Evolutionary conservation across 306 rosid species (phyloP), one percentile per base, ranked within the genome.

Genomic region (Cucurbita argyrosperma): DNA sequence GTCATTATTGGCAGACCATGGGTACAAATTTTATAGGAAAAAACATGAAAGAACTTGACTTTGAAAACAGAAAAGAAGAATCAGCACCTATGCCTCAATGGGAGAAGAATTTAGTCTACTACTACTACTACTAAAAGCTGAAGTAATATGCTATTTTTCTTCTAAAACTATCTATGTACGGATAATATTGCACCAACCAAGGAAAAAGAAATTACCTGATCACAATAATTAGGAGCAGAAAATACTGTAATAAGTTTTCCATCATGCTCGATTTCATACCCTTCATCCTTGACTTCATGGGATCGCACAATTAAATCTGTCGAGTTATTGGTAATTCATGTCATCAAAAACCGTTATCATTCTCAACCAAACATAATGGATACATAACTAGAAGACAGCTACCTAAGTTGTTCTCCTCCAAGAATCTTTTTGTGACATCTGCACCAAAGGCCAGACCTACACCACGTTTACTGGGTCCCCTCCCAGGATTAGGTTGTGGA

Each of bases 201-300:
- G 74, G 54, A 26, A 14, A 49, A 49, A n/a, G 21, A 47, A 60
- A 5, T 79, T 88, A 95, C 99, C 97, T 95, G 99, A 81, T 95
- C 99, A 82, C 99, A 95, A 87, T 95, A 95, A 79, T 95, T 95
- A 77, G 99, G 99, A 74, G 99, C 99, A 80, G 99, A 95, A 84
- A 95, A 95, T 21, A 95, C 99, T 58, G 99, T 95, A 69, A 95
- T 91, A 78, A 95, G 97, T 89, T 91, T 95, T 50, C 99, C 96
- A 68, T 91, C 96, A 68, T 95, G 99, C 82, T 91, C 99, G 63
- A 95, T 84, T 85, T 95, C 99, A 72, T 91, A 91, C 65, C 99
- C 99, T 81, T 95, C 97, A 57, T 95, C 99, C 87, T 95, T 95
- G 65, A 95, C 99, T 85, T 95, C 99, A n/a, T 95, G 99, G 72